These are phyloP conservation scores for Agaricus blazei DNA, from an alignment of 768 basidiomycete genomes.

Conservation along the genomic window DNA sequence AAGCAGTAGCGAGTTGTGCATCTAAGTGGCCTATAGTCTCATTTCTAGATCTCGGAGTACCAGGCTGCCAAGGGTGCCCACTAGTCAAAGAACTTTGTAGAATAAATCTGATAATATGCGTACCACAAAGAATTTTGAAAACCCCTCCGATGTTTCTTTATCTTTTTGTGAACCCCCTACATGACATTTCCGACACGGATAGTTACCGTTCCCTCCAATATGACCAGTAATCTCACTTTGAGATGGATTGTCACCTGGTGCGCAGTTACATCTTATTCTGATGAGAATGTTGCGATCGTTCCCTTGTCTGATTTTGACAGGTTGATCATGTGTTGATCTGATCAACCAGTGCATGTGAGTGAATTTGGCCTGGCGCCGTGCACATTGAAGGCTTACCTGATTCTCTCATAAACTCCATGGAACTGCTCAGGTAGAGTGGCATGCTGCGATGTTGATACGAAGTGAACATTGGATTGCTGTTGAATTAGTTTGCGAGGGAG, in stretches of 20 bases:
- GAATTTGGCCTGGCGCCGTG: neutral
- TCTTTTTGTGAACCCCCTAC: conserved; percentile 28
- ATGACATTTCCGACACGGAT: conserved; percentile 33
- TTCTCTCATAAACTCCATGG: conserved; percentile 22
- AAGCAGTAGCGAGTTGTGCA: conserved; percentile 25
- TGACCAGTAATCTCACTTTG: conserved; percentile 34
- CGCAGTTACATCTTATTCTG: conserved; percentile 22
- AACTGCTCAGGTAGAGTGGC: conserved; percentile 34
- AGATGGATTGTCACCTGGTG: conserved; percentile 33
- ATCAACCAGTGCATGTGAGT: neutral
- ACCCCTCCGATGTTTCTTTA: conserved; percentile 29
- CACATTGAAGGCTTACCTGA: conserved; percentile 20
- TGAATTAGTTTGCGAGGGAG: conserved; percentile 28
- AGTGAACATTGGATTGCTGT: conserved; percentile 32
- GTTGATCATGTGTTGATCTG: conserved; percentile 26
- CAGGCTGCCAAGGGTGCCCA: conserved; percentile 4
- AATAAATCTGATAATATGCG: too few species aligned
- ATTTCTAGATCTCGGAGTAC: conserved; percentile 14
- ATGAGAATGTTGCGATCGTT: conserved; percentile 18
- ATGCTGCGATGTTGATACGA: conserved; percentile 32
- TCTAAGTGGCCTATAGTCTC: conserved; percentile 19
- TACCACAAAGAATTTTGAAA: conserved; percentile 23
- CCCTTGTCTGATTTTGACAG: conserved; percentile 26
- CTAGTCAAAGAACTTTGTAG: too few species aligned
- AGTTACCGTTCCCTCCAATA: conserved; percentile 34